phyloP scores from a whole-genome alignment of 176 grass and related monocot species.

The Paspalum vaginatum region DNA sequence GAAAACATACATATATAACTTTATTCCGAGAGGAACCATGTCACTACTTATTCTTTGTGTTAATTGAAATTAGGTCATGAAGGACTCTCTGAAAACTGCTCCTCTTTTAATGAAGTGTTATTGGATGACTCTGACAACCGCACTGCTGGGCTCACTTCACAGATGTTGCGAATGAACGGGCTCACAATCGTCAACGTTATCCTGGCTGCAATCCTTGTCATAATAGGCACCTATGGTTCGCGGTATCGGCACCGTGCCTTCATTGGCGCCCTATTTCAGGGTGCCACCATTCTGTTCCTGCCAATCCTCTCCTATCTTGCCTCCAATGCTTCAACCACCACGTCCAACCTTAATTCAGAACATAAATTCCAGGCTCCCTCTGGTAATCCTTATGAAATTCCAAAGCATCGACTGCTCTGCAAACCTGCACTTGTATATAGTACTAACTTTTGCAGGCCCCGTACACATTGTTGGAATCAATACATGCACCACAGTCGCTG shows the following conservation, averaged over 20 bases:
- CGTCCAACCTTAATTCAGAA: no score
- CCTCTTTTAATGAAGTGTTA: no score
- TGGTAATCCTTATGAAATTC: not conserved
- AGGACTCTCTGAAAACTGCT: no score
- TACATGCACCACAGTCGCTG: not conserved
- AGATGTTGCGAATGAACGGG: not conserved
- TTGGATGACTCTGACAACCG: no score
- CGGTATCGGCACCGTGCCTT: not conserved
- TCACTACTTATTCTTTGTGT: no score
- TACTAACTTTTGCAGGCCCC: not conserved
- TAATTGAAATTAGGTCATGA: no score
- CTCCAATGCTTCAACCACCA: not conserved
- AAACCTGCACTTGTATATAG: no score
- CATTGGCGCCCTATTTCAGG: not conserved
- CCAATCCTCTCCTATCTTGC: constrained; percentile 1
- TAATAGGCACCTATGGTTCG: not conserved
- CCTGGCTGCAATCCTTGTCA: not conserved
- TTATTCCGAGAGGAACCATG: no score
- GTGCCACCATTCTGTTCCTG: not conserved
- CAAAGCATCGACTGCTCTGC: not conserved
- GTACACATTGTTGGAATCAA: not conserved
- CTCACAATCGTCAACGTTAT: not conserved
- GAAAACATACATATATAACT: no score
- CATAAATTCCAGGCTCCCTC: no score
- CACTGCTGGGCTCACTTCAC: not conserved